Base-by-base conservation (phyloP, 148 eudicot genomes). In the Pouteria glomerata region DNA sequence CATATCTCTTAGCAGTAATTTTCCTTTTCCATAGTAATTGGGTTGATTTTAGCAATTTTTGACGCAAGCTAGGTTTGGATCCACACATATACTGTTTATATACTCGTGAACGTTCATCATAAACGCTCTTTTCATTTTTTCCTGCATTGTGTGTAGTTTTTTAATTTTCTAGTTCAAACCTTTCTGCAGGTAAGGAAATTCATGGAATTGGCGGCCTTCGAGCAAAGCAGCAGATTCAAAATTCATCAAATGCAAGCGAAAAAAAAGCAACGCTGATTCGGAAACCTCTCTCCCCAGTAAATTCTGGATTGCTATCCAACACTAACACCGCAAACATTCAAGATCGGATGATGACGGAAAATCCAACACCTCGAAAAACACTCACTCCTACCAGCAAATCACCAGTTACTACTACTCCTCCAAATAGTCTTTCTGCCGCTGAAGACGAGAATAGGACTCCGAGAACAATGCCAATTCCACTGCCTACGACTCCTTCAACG, bases 231-330 rank as follows among this genome's bases (percentile, higher is more conserved):
- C 84, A 69, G 47, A 23, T 77, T 24, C 16, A 42, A 52, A 76
- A 74, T 26, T 14, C 68, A 59, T 62, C 82, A 75, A 81, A 68
- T 67, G 48, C 67, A 31, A 71, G 24, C 34, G 66, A 74, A 37
- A 57, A 24, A 29, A 75, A 69, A 52, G 44, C 69, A 18, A 42
- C 75, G 16, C 29, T 72, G 26, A 66, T 39, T 24, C 56, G 94
- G 63, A 83, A 85, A 69, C 86, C 96, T 31, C 84, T 86, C 70
- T 83, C 96, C 34, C 85, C 88, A 2, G 71, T 84, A 50, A 72
- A 82, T 29, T 76, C 81, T 30, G 19, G 78, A n/a, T 73, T 57
- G 19, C 34, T 79, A 50, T 79, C 79, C 2, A 71, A 73, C 21
- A 62, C 76, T 23, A 77, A 81, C 65, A 65, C 78, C 19, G 74